A percentile compares a stretch with the other conserved stretches of the same genome.
Conservation (phyloP, 116 monocot species). For the Dioscorea cayenensis region DNA sequence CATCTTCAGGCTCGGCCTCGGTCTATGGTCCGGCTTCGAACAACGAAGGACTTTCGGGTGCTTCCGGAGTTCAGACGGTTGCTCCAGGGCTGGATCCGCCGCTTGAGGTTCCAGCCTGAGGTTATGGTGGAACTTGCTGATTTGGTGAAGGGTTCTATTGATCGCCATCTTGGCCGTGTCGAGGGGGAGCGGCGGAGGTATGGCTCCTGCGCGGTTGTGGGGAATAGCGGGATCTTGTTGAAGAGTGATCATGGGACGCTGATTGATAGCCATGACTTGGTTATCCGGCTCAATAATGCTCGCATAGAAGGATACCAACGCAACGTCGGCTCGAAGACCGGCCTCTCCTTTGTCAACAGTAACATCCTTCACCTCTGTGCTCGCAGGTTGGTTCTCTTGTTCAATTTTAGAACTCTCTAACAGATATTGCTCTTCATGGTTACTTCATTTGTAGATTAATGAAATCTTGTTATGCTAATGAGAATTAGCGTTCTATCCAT, state of each 20-base stretch:
- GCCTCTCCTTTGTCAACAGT: slow-evolving; percentile 78
- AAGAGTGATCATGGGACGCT: slow-evolving; percentile 33
- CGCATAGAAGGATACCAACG: slow-evolving; percentile 37
- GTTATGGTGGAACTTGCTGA: slow-evolving; percentile 40
- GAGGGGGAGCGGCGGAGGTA: slow-evolving; percentile 13
- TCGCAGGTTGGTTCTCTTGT: slow-evolving; percentile 8
- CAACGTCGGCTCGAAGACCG: slow-evolving; percentile 70
- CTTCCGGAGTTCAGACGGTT: slow-evolving; percentile 51
- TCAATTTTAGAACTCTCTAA: neutral
- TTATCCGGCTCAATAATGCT: slow-evolving; percentile 92
- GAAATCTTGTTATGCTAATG: neutral
- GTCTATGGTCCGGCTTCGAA: slow-evolving; percentile 18
- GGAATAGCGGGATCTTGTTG: slow-evolving; percentile 91
- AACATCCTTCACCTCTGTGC: slow-evolving; percentile 82
- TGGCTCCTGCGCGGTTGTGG: slow-evolving; percentile 79
- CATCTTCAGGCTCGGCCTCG: too few relatives aligned
- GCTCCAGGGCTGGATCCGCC: slow-evolving; percentile 50
- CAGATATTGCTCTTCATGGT: neutral
- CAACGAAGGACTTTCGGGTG: slow-evolving; percentile 19
- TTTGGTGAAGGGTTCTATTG: slow-evolving; percentile 38
- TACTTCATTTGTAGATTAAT: neutral
- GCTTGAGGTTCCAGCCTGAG: slow-evolving; percentile 33
- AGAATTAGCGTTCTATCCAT: neutral
- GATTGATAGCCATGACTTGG: slow-evolving; percentile 74
- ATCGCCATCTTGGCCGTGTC: slow-evolving; percentile 19